Base-by-base conservation (phyloP, 805 yeast genomes). In the Barnettozyma vustinii region DNA sequence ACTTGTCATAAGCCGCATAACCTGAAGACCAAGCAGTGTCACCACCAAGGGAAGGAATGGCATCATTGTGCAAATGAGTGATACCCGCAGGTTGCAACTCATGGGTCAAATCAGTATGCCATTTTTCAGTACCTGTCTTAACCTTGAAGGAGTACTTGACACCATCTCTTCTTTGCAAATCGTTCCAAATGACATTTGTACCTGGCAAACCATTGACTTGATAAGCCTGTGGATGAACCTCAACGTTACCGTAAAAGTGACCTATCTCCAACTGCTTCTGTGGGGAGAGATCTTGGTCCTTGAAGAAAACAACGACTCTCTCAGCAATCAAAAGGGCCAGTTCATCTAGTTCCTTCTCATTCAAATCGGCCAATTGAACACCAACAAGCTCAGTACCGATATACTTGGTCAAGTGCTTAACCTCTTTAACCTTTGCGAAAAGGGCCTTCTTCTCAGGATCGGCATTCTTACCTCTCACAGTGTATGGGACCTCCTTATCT, bases 11-110 rank as follows among this genome's bases (percentile, higher is more conserved):
- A 37, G 81, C 79, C 45, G 72, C 82, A 54, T 77, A 77, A n/a
- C 82, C 81, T 37, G 79, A 73, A 4, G 76, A 61, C 80, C 80
- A 36, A 78, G n/a, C 68, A 53, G 83, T 79, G 59, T 79, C 83
- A 51, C 83, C 83, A 44, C 83, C 83, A 27, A 70, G 71, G 1
- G 55, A 55, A 25, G 79, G 79, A 57, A 75, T 68, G n/a, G 77
- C 64, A 60, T 76, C 80, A 51, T 71, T 63, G 58, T 77, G 79
- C 56, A 79, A 64, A 55, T 73, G 75, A 12, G 83, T 76, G 51
- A 74, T 36, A 16, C 39, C 80, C 2, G 84, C 77, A 6, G 83
- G 81, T 47, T 74, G 76, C 40, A 67, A 67, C 66, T 79, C 83
- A 58, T 78, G 81, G 40, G 73, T 73, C 42, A 79, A 66, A 59